phyloP scores from a whole-genome alignment of 768 basidiomycete genomes.

The Boletus insuetus region DNA sequence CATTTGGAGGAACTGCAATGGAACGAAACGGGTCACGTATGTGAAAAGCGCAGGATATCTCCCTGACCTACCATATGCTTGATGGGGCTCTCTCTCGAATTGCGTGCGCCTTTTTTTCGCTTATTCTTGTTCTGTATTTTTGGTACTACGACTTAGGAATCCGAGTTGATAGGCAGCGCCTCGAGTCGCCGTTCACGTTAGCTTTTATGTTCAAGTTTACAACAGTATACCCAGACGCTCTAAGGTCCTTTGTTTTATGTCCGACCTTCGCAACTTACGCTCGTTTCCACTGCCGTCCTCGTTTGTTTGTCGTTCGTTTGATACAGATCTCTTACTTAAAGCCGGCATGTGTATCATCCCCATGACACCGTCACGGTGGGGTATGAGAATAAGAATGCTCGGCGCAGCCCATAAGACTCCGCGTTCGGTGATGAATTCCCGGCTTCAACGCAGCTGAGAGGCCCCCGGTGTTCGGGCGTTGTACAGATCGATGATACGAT shows the following conservation, averaged over 20 bases:
- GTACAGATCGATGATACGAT: neutral
- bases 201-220: conserved; percentile 14
- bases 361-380: neutral
- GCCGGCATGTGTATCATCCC: conserved; percentile 1
- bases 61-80: conserved; percentile 25
- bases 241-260: conserved; percentile 13
- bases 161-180: conserved; percentile 19
- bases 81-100: neutral
- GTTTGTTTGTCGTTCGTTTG: conserved; percentile 21
- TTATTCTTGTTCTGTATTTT: neutral
- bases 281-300: conserved; percentile 17
- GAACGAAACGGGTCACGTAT: conserved; percentile 30
- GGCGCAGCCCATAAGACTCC: neutral
- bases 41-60: conserved; percentile 30
- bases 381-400: neutral
- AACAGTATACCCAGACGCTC: conserved; percentile 20
- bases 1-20: conserved; percentile 30
- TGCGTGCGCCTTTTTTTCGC: neutral
- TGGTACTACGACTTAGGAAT: conserved; percentile 18
- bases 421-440: neutral
- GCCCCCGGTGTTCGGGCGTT: neutral
- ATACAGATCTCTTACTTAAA: neutral
- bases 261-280: conserved; percentile 10
- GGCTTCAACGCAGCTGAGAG: neutral
- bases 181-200: conserved; percentile 12